Percentiles rank a stretch among this genome's conserved stretches.
Conservation (phyloP, 192 early-diverging fungal species). For the Linnemannia schmuckeri region DNA sequence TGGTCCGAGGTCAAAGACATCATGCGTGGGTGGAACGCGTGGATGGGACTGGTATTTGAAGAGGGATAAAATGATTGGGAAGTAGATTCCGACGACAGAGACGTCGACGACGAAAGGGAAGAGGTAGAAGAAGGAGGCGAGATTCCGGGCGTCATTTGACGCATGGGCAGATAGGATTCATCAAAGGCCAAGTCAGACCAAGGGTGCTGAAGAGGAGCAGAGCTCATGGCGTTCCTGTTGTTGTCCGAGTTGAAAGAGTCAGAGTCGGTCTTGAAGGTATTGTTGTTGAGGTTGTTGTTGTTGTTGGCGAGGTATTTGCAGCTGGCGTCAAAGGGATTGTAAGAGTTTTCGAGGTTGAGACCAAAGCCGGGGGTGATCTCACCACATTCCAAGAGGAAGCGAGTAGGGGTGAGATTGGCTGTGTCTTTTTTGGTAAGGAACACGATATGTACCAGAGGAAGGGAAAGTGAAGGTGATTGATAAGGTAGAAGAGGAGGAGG, state of each 20-base stretch:
- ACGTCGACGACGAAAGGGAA: conserved; percentile 6
- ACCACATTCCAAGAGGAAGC: conserved; percentile 36
- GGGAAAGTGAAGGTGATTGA: not conserved
- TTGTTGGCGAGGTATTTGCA: conserved; percentile 28
- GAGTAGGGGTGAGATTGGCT: conserved; percentile 18
- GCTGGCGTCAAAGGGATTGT: conserved; percentile 28
- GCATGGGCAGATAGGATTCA: conserved; percentile 29
- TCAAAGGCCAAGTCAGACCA: conserved; percentile 50
- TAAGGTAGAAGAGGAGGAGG: not conserved
- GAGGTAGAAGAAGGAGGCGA: conserved; percentile 16
- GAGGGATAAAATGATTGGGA: not conserved
- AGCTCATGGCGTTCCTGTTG: not conserved
- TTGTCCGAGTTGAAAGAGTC: not conserved
- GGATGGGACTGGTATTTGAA: not conserved
- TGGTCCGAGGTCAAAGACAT: conserved; percentile 25
- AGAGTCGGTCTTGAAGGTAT: not conserved
- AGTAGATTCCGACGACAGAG: not conserved
- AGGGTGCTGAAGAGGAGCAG: conserved; percentile 8
- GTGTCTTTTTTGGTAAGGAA: conserved; percentile 14
- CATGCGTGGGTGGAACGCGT: conserved; percentile 20
- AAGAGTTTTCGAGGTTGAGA: conserved; percentile 30
- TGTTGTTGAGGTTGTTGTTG: not conserved
- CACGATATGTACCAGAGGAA: not conserved
- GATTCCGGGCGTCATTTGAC: conserved; percentile 16
- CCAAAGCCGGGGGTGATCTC: conserved; percentile 26